Conservation (phyloP, 345 rosid species). For the Fremontodendron californicum region DNA sequence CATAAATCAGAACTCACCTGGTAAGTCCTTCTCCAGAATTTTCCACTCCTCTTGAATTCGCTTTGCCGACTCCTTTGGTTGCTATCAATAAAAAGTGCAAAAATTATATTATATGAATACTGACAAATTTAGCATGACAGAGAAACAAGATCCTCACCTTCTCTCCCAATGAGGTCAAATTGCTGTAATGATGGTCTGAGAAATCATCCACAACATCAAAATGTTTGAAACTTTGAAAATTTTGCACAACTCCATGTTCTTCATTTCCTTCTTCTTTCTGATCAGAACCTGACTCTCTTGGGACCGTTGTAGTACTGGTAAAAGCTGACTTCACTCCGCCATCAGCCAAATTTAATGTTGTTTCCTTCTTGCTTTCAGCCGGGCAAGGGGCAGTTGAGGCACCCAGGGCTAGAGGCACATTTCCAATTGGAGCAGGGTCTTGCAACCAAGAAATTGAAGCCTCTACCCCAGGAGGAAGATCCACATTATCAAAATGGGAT, state of each 20-base stretch:
- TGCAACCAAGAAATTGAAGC: constrained; percentile 42
- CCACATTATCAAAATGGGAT: constrained; percentile 46
- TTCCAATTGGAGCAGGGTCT: constrained; percentile 22
- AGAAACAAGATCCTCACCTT: constrained; percentile 21
- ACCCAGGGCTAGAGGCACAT: not conserved
- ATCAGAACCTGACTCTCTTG: constrained; percentile 25
- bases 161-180: constrained; percentile 14
- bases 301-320: constrained; percentile 21
- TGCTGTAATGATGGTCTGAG: constrained; percentile 42
- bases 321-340: constrained; percentile 16
- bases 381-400: not conserved
- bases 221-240: constrained; percentile 29
- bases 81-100: constrained; percentile 21
- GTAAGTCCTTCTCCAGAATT: constrained; percentile 45
- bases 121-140: not conserved
- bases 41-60: constrained; percentile 52
- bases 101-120: not conserved
- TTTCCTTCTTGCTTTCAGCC: constrained; percentile 17
- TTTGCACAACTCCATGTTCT: constrained; percentile 16
- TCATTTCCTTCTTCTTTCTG: constrained; percentile 17
- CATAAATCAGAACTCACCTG: constrained; percentile 37
- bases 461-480: constrained; percentile 57
- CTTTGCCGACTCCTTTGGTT: constrained; percentile 40
- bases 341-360: constrained; percentile 9
- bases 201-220: constrained; percentile 50